Evolutionary conservation across 768 basidiomycete species (phyloP).

Genomic region (Glaciozyma martinii): DNA sequence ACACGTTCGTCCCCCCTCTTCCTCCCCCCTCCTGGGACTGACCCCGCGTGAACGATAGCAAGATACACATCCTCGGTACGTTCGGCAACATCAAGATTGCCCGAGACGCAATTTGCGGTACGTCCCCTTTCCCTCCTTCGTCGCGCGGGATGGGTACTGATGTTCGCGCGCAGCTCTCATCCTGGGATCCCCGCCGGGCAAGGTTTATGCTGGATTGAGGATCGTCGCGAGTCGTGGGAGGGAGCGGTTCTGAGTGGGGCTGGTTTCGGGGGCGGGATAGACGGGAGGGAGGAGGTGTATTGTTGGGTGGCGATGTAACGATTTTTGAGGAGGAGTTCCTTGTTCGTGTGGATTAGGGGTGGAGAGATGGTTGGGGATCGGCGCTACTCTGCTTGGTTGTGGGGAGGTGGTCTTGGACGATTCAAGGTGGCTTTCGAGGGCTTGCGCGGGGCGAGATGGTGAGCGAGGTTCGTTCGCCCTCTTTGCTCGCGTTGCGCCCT

Average conservation of each 20-base stretch:
- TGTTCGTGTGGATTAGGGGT: no score
- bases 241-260: conserved; percentile 2
- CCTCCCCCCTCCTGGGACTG: neutral
- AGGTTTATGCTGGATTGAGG: conserved; percentile 66
- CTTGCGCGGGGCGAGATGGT: no score
- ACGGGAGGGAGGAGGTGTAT: neutral
- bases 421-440: no score
- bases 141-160: no score
- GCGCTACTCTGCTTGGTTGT: no score
- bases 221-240: conserved; percentile 66
- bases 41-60: conserved; percentile 46
- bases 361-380: no score
- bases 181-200: conserved; percentile 37
- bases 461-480: no score
- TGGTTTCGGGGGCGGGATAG: neutral
- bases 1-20: conserved; percentile 59
- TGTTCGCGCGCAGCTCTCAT: conserved; percentile 14
- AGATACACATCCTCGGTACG: conserved; percentile 96
- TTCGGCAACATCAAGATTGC: conserved; percentile 99
- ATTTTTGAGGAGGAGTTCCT: neutral
- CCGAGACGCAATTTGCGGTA: conserved; percentile 73
- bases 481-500: no score
- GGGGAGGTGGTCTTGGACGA: no score
- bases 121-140: no score
- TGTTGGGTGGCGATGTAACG: neutral